Evolutionary conservation across 208 protist genomes (phyloP), one percentile per base, ranked within the genome.

Genomic region (Acanthamoeba sp.): DNA sequence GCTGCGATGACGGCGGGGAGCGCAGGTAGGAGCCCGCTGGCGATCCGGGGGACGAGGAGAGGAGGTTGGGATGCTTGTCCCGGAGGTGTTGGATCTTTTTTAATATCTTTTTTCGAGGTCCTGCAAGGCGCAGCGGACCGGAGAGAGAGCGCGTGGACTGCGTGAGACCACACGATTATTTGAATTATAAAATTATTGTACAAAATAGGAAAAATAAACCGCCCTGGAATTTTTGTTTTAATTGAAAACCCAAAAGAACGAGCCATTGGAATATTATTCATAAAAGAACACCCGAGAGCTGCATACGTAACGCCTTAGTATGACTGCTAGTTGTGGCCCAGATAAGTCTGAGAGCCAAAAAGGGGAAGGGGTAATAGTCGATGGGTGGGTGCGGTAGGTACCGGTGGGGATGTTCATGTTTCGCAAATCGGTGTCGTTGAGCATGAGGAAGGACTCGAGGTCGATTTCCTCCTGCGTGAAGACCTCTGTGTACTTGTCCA

Each of bases 381-480:
- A 64, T 27, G 52, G 80, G 69, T 34, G 7, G 80, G 36, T 14
- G 32, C 18, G 12, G 5, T 22, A 24, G 0, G 66, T 32, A 82
- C 89, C 89, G 36, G 69, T 93, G 27, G 89, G 89, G 27, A 93
- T 76, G 59, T 38, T 64, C 89, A 93, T 93, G 64, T 82, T 36
- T 24, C 40, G 24, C 24, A 93, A 45, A 27, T 93, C 89, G 29
- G 40, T 62, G 42, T 93, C 69, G 69, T 76, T 93, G 69, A 93
- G 89, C 32, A 93, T 22, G n/a, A 93, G 42, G 89, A 93, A 93
- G 32, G 89, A 52, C 69, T 93, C 69, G 16, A 84, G 34, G 29
- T 76, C 45, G 57, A 93, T 93, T 40, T 93, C 89, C 89, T 93
- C 89, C 52, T 82, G 40, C 32, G 40, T 57, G 36, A 93, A 93